phyloP scores from a whole-genome alignment of 352 stramenopile genomes.

The Phytophthora vignae region DNA sequence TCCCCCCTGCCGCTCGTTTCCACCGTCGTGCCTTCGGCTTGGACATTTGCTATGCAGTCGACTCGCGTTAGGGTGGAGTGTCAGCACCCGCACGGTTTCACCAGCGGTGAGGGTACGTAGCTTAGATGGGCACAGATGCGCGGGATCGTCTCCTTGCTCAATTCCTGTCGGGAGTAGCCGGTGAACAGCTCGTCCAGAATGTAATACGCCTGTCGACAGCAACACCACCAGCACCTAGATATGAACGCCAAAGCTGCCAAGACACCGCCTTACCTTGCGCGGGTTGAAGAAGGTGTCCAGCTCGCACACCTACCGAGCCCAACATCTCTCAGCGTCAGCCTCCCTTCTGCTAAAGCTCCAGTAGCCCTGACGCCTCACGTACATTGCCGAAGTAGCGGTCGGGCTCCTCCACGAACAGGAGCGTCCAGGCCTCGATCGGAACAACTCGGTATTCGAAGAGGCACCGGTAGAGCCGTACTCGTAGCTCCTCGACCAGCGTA shows the following conservation, averaged over 20 bases:
- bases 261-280: constrained; percentile 89
- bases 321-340: constrained; percentile 1
- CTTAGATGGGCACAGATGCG: constrained; percentile 77
- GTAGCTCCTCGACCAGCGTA: neutral
- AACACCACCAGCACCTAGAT: neutral
- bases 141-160: constrained; percentile 93
- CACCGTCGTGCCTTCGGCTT: too few relatives aligned
- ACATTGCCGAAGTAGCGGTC: constrained; percentile 98
- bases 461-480: neutral
- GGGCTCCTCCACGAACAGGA: too few relatives aligned
- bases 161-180: constrained; percentile 97
- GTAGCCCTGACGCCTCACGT: constrained; percentile 3
- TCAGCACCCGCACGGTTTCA: too few relatives aligned
- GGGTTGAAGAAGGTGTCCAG: constrained; percentile 99
- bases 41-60: too few relatives aligned
- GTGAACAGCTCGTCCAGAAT: constrained; percentile 99
- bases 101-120: too few relatives aligned
- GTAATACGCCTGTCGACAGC: constrained; percentile 94
- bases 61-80: too few relatives aligned
- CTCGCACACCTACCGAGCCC: constrained; percentile 76
- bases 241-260: neutral
- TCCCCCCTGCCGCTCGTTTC: too few relatives aligned
- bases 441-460: neutral
- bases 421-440: neutral
- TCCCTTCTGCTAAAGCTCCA: neutral